Percentiles rank a stretch among this genome's conserved stretches.
Conservation (phyloP, 768 basidiomycete genomes). For the Pseudohyphozyma bogoriensis region DNA sequence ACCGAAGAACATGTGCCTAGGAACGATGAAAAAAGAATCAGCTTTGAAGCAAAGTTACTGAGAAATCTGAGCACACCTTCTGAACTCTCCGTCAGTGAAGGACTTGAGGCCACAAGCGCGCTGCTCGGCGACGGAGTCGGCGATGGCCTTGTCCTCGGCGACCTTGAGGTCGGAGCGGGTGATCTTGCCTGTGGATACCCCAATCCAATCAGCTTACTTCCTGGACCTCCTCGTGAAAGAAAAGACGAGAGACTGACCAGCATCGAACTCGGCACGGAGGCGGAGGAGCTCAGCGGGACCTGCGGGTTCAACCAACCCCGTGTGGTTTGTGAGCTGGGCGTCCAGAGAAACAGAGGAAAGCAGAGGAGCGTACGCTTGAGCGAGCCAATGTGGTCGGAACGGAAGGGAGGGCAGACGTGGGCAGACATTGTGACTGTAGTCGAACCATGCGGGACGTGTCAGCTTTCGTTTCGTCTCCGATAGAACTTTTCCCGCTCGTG, state of each 20-base stretch:
- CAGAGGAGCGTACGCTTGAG: conserved; percentile 21
- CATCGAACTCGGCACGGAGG: conserved; percentile 25
- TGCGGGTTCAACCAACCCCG: conserved; percentile 1
- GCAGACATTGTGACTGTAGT: too few relatives aligned
- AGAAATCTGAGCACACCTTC: too few relatives aligned
- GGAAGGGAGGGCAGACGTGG: conserved; percentile 29
- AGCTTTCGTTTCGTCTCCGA: too few relatives aligned
- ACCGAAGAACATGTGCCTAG: conserved; percentile 17
- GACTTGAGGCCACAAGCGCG: conserved; percentile 18
- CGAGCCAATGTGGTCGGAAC: conserved; percentile 33
- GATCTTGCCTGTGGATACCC: conserved; percentile 26
- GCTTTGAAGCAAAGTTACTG: too few relatives aligned
- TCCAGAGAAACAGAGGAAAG: neutral
- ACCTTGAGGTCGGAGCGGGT: conserved; percentile 23
- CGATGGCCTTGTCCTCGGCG: conserved; percentile 32
- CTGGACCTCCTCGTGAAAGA: too few relatives aligned
- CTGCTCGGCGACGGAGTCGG: conserved; percentile 23
- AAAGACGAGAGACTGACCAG: too few relatives aligned
- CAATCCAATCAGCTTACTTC: too few relatives aligned
- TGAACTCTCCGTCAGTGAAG: conserved; percentile 33
- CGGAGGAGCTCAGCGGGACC: conserved; percentile 27
- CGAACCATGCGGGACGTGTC: too few relatives aligned
- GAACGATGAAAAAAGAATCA: too few relatives aligned
- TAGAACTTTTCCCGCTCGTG: too few relatives aligned
- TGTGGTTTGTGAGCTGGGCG: neutral